Evolutionary conservation across 768 basidiomycete genomes (phyloP), one percentile per base, ranked within the genome.

Genomic region (Boletales sp.): DNA sequence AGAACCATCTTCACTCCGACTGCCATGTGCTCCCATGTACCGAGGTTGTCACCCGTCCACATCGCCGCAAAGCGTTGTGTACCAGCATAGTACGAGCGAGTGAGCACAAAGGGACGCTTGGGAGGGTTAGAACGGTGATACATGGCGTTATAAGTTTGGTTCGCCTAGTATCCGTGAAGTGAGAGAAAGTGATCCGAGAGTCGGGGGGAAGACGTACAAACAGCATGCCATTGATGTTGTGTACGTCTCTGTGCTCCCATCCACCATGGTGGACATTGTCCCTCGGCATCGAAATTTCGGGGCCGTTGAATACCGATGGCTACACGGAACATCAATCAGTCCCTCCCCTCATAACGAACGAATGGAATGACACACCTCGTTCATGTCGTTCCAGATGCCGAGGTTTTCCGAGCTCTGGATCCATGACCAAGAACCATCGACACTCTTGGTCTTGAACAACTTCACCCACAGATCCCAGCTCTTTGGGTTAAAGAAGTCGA

Each of bases 361-460:
- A 15, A 25, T n/a, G 32, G 21, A 33, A 31, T 7, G 8, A 56
- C 75, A 8, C 44, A 92, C 92, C 81, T 98, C 96, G 58, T 97
- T 97, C 96, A 99, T 99, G 64, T 99, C 96, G 65, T 98, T 98
- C 96, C 96, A 99, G 57, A 98, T 93, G 66, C 86, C 86, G 13
- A 97, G 79, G 57, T 83, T 80, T 30, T 85, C 81, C 2, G 91
- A 92, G 57, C 94, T 89, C 55, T 89, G 71, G 0, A 75, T 80
- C 87, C 90, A 91, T 8, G 82, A 73, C 80, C 84, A 91, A n/a
- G 75, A 70, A 41, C 75, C 79, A 52, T 74, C 70, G 31, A 74
- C 70, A 42, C 72, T 68, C 54, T 75, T 69, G 9, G 74, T 75
- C 68, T 86, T 86, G 76, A 96, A 98, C 51, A 95, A 74, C 5